phyloP scores from a whole-genome alignment of 306 rosid species.

The Senna tora region DNA sequence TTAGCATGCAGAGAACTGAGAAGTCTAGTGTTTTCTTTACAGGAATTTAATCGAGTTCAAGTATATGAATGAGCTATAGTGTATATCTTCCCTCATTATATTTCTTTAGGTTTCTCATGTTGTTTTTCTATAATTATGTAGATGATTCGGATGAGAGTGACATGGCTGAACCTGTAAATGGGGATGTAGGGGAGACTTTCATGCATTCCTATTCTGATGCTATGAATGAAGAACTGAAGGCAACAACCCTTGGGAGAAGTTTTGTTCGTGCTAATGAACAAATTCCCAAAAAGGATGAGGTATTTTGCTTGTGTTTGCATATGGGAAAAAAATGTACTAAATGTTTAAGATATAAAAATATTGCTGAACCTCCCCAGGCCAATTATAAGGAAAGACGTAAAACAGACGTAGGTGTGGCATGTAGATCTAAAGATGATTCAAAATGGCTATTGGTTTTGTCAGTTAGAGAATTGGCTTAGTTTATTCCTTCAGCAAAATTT shows the following conservation, averaged over 20 bases:
- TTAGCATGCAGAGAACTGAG: slow-evolving; percentile 15
- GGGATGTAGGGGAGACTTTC: slow-evolving; percentile 57
- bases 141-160: slow-evolving; percentile 78
- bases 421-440: neutral
- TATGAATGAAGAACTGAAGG: slow-evolving; percentile 70
- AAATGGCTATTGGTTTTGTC: slow-evolving; percentile 6
- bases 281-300: slow-evolving; percentile 73
- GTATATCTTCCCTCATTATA: slow-evolving; percentile 4
- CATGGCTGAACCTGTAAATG: slow-evolving; percentile 48
- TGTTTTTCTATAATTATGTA: slow-evolving; percentile 37
- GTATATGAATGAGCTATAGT: neutral
- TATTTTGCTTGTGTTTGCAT: slow-evolving; percentile 41
- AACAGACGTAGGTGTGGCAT: neutral
- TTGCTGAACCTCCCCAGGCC: slow-evolving; percentile 8
- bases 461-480: neutral
- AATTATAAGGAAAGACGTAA: slow-evolving; percentile 15
- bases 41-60: slow-evolving; percentile 26
- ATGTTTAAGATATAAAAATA: neutral
- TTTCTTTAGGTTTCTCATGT: slow-evolving; percentile 27
- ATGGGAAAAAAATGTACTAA: slow-evolving; percentile 19
- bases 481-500: slow-evolving; percentile 17
- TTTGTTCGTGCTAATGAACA: slow-evolving; percentile 82
- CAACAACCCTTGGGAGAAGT: slow-evolving; percentile 74
- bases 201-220: slow-evolving; percentile 75
- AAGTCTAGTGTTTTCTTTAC: slow-evolving; percentile 16